A percentile compares a stretch with the other conserved stretches of the same genome.
phyloP scores from a whole-genome alignment of 306 rosid genomes.

The Sophora flavescens region DNA sequence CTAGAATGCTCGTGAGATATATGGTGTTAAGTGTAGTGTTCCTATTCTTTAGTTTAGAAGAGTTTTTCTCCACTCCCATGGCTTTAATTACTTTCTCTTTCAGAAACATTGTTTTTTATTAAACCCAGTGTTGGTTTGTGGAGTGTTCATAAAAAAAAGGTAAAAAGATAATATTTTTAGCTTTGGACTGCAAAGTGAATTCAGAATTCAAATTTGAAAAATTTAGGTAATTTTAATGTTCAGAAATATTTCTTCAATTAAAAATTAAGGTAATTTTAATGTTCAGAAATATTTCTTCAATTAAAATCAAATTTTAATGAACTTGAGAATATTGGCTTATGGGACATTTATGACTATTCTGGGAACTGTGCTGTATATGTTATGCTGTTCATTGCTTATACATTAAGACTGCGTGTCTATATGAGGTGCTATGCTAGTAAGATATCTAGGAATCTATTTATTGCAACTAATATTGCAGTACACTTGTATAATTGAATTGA shows the following conservation, averaged over 20 bases:
- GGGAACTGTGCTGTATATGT: no score
- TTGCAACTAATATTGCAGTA: not conserved
- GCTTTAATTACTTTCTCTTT: conserved; percentile 23
- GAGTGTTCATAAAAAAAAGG: not conserved
- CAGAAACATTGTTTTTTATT: not conserved
- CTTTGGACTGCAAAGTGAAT: not conserved
- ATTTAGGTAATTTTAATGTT: not conserved
- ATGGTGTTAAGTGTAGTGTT: not conserved
- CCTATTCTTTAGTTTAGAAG: not conserved
- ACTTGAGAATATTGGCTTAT: not conserved
- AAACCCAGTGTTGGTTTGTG: not conserved
- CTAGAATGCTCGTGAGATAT: no score
- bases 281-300: no score
- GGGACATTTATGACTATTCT: no score
- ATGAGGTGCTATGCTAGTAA: not conserved
- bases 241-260: conserved; percentile 5
- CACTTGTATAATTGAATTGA: not conserved
- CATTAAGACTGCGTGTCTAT: not conserved
- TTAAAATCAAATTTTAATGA: not conserved
- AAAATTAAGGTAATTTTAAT: not conserved
- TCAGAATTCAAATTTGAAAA: not conserved
- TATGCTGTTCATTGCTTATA: not conserved
- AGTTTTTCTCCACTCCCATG: not conserved
- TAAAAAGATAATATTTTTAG: not conserved
- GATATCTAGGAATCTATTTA: not conserved